phyloP scores from a whole-genome alignment of 1,284 basidiomycete species.

The Pyrrhoderma noxium region DNA sequence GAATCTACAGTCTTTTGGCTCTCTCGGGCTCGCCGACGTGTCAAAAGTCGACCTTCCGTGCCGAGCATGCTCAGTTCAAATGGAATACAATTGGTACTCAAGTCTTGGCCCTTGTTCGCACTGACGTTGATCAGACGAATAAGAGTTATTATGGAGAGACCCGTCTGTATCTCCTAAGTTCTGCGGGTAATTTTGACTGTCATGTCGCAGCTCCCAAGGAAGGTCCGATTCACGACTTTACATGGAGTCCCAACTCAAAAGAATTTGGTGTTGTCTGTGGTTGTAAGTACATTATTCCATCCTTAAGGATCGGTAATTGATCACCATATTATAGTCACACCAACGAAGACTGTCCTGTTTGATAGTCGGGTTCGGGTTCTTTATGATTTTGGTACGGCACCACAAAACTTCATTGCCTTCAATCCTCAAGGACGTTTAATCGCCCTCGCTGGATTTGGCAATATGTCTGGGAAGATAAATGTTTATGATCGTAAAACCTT shows the following conservation, averaged over 20 bases:
- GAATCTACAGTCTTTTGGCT: constrained; percentile 72
- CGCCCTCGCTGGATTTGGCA: constrained; percentile 91
- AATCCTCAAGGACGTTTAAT: constrained; percentile 91
- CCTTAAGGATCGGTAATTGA: not conserved
- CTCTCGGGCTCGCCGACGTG: constrained; percentile 57
- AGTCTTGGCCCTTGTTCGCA: constrained; percentile 85
- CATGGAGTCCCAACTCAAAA: constrained; percentile 96
- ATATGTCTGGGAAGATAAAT: constrained; percentile 90
- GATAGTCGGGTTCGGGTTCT: constrained; percentile 85
- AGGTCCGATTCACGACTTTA: constrained; percentile 94
- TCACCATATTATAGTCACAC: constrained; percentile 65
- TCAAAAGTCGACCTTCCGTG: constrained; percentile 94
- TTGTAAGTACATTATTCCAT: constrained; percentile 48
- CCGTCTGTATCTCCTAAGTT: constrained; percentile 86
- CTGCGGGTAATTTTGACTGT: constrained; percentile 95
- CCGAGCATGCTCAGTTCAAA: constrained; percentile 89
- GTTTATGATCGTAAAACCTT: constrained; percentile 86
- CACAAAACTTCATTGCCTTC: constrained; percentile 90
- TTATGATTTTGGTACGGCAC: constrained; percentile 86
- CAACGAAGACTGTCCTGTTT: constrained; percentile 87
- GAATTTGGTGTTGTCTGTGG: constrained; percentile 97
- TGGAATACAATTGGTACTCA: constrained; percentile 93
- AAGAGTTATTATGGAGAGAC: constrained; percentile 99
- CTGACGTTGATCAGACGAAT: constrained; percentile 94
- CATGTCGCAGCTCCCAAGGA: constrained; percentile 92